phyloP scores from a whole-genome alignment of 495 filamentous ascomycete genomes.

The Terfezia claveryi region DNA sequence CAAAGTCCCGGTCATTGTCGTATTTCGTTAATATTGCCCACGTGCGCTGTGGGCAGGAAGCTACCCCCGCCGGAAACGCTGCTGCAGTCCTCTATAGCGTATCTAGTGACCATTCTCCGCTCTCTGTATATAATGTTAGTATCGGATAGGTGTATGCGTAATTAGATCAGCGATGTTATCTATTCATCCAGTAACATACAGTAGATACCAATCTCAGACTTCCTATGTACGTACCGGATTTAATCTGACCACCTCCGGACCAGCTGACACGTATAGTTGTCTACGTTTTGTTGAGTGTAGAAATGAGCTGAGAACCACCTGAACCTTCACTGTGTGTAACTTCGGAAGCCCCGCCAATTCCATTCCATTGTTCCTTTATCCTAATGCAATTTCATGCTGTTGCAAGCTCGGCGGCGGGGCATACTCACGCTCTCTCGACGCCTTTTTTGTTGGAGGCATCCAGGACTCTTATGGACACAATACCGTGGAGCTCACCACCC shows the following conservation, averaged over 20 bases:
- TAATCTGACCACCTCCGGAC: constrained; percentile 13
- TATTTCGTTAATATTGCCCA: constrained; percentile 18
- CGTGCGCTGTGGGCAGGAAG: constrained; percentile 7
- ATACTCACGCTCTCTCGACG: background rate
- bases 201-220: background rate
- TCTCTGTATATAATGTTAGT: background rate
- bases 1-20: background rate
- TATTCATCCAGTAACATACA: too few species aligned
- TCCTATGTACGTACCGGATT: background rate
- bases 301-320: constrained; percentile 1
- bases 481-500: constrained; percentile 12
- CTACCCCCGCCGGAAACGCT: constrained; percentile 9
- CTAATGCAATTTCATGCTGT: background rate
- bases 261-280: constrained; percentile 14
- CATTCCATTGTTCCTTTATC: constrained; percentile 1
- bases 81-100: constrained; percentile 9
- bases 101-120: constrained; percentile 10
- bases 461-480: constrained; percentile 10
- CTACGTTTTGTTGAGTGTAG: constrained; percentile 3
- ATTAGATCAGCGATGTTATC: background rate
- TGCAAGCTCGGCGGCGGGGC: background rate
- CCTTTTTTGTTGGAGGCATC: constrained; percentile 5
- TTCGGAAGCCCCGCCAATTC: background rate
- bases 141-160: background rate
- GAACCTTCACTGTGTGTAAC: constrained; percentile 1